phyloP scores from a whole-genome alignment of 176 grass and related monocot genomes.

The Bromus sterilis region DNA sequence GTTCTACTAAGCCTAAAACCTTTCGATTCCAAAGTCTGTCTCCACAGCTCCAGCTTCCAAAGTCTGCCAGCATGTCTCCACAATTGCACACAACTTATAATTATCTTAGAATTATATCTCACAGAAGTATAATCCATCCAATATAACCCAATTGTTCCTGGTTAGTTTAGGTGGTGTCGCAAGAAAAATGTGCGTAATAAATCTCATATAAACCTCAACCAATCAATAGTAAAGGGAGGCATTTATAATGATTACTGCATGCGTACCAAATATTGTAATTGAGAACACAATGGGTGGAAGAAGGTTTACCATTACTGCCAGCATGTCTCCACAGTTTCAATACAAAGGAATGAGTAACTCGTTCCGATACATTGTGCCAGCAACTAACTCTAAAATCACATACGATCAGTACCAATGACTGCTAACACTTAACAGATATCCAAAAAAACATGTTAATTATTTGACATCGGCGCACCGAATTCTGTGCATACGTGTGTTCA shows the following conservation, averaged over 20 bases:
- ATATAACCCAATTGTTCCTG: background rate
- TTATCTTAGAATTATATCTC: background rate
- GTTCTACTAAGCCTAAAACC: no score
- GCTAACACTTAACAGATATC: background rate
- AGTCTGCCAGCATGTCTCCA: no score
- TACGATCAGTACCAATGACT: background rate
- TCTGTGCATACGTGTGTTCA: background rate
- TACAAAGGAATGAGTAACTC: background rate
- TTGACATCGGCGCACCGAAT: background rate
- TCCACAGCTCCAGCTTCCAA: no score
- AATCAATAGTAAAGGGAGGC: background rate
- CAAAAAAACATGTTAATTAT: background rate
- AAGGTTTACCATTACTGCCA: background rate
- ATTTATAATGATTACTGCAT: background rate
- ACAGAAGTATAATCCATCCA: background rate
- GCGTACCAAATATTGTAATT: background rate
- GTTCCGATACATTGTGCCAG: background rate
- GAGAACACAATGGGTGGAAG: background rate
- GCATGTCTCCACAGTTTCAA: background rate
- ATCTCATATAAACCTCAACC: background rate
- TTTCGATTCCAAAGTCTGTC: no score
- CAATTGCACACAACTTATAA: background rate
- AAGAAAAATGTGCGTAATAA: conserved; percentile 1
- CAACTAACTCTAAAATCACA: background rate
- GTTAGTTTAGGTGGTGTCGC: background rate